Evolutionary conservation across 805 yeast species (phyloP).

Genomic region (Priceomyces castillae): DNA sequence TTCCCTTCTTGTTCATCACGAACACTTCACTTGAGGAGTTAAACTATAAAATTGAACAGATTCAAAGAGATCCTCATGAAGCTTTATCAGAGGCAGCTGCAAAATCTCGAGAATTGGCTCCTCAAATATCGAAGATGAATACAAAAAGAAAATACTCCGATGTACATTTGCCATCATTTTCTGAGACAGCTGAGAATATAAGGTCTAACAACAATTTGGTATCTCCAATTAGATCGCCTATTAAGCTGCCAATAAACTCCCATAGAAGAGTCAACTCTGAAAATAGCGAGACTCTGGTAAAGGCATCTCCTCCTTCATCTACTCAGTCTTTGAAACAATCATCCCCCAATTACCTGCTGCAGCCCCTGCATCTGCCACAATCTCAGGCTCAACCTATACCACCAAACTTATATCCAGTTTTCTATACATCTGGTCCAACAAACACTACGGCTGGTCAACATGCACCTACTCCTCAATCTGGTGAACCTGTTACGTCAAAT

Average conservation of each 20-base stretch:
- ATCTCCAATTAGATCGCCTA: conserved; percentile 32
- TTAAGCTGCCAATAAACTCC: conserved; percentile 22
- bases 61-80: conserved; percentile 14
- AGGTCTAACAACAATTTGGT: conserved; percentile 16
- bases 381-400: conserved; percentile 10
- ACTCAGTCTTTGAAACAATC: conserved; percentile 5
- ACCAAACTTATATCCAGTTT: conserved; percentile 19
- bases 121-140: conserved; percentile 3
- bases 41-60: conserved; percentile 15
- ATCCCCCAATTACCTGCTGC: conserved; percentile 6
- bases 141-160: conserved; percentile 25
- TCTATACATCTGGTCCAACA: conserved; percentile 18
- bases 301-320: conserved; percentile 13
- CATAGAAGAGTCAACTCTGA: conserved; percentile 26
- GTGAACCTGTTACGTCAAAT: conserved; percentile 4
- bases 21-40: conserved; percentile 15
- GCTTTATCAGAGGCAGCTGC: conserved; percentile 10
- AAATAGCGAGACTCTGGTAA: conserved; percentile 17
- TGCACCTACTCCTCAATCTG: conserved; percentile 9
- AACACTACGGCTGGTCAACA: conserved; percentile 4
- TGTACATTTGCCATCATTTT: conserved; percentile 23
- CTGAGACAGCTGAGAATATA: conserved; percentile 20
- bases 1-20: conserved; percentile 32
- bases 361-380: conserved; percentile 14
- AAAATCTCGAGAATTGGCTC: conserved; percentile 3